Evolutionary conservation across 192 early-diverging fungal species (phyloP).

Genomic region (Linnemannia schmuckeri): DNA sequence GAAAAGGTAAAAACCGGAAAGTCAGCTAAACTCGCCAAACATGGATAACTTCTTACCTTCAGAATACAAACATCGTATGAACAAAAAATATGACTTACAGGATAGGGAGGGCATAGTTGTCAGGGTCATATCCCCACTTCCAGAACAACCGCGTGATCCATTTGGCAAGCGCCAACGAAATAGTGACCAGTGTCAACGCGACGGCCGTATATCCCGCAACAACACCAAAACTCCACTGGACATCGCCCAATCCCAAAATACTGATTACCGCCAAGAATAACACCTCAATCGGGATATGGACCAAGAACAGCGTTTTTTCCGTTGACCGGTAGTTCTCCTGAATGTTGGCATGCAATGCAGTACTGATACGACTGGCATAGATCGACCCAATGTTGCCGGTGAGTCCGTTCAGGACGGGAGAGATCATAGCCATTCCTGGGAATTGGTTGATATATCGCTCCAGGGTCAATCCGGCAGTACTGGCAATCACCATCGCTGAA

Average conservation of each 20-base stretch:
- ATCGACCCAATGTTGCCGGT: conserved; percentile 86
- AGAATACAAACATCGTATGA: background rate
- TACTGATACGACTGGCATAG: conserved; percentile 82
- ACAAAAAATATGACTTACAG: conserved; percentile 60
- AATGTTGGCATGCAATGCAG: conserved; percentile 72
- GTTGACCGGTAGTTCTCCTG: conserved; percentile 64
- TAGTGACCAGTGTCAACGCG: conserved; percentile 46
- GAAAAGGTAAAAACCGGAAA: background rate
- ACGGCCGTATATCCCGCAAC: conserved; percentile 33
- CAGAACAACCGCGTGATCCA: conserved; percentile 71
- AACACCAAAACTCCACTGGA: conserved; percentile 42
- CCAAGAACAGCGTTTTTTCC: conserved; percentile 72
- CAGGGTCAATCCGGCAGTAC: conserved; percentile 75
- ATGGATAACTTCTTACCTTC: background rate
- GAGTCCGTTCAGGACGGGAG: conserved; percentile 78
- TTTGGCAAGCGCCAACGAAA: conserved; percentile 69
- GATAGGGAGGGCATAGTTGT: conserved; percentile 77
- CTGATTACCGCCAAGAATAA: conserved; percentile 64
- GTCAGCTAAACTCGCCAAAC: background rate
- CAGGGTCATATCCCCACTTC: conserved; percentile 79
- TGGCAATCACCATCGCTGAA: conserved; percentile 80
- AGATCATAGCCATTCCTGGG: conserved; percentile 74
- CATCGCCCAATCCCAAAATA: conserved; percentile 36
- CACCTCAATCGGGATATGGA: conserved; percentile 80
- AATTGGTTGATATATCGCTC: conserved; percentile 76